These are phyloP conservation scores for Rhodamnia argentea DNA, from an alignment of 345 rosid genomes.

Conservation along the genomic window DNA sequence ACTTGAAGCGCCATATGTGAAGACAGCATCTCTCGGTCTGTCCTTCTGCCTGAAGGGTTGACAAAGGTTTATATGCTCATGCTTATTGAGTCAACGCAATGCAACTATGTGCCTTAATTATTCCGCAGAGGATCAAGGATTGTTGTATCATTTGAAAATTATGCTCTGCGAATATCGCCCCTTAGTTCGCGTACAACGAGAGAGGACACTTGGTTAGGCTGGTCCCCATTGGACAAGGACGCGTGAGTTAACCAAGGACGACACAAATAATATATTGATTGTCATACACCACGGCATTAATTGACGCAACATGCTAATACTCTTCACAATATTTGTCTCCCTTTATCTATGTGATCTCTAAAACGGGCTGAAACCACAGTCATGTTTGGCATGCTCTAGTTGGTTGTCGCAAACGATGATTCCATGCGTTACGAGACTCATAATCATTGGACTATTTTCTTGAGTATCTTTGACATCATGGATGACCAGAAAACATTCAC, in stretches of 20 bases:
- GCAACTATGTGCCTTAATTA: neutral
- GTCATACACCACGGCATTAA: neutral
- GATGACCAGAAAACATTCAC: no score
- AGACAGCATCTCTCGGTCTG: neutral
- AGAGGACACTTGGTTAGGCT: neutral
- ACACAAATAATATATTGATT: neutral
- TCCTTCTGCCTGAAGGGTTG: neutral
- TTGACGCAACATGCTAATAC: neutral
- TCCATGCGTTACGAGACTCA: no score
- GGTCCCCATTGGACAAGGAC: neutral
- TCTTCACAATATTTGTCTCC: no score
- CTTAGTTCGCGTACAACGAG: neutral
- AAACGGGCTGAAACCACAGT: no score
- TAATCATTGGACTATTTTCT: no score
- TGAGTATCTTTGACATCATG: no score
- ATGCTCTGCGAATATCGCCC: neutral
- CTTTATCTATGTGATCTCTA: no score
- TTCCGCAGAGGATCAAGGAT: neutral
- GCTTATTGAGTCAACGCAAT: neutral
- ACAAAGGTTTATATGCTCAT: neutral
- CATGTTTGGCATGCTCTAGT: no score
- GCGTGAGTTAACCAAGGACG: neutral
- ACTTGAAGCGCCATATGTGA: neutral
- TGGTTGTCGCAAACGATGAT: no score
- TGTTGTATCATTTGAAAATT: neutral